A percentile compares a stretch with the other conserved stretches of the same genome.
These are phyloP conservation scores for Pythium folliculosum DNA, from an alignment of 352 stramenopile species.

Conservation along the genomic window DNA sequence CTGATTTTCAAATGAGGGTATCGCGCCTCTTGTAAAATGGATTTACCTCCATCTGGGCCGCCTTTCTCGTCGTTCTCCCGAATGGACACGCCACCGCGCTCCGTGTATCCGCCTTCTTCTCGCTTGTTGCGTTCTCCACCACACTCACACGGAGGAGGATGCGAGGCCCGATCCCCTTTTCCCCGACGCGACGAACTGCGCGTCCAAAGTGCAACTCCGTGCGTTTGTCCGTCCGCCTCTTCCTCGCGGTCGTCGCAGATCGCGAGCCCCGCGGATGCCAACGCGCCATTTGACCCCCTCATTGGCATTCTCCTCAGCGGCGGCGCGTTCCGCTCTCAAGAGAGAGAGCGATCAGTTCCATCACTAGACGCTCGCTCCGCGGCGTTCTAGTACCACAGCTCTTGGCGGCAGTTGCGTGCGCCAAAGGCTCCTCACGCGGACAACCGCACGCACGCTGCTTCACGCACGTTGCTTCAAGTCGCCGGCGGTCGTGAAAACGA, in stretches of 20 bases:
- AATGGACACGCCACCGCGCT: too few relatives aligned
- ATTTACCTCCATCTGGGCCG: too few relatives aligned
- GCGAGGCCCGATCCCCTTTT: background rate
- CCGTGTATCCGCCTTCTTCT: background rate
- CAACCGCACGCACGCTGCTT: background rate
- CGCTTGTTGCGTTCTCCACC: too few relatives aligned
- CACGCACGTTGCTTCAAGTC: background rate
- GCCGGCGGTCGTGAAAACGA: background rate
- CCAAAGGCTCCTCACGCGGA: too few relatives aligned
- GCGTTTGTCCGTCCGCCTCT: background rate
- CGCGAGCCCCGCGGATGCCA: too few relatives aligned
- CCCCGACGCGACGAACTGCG: background rate
- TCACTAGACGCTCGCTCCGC: background rate
- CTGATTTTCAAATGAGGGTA: too few relatives aligned
- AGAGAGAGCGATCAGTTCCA: background rate
- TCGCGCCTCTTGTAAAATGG: too few relatives aligned
- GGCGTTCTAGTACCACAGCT: too few relatives aligned
- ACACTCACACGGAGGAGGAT: background rate
- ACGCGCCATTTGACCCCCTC: too few relatives aligned
- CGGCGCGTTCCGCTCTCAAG: background rate
- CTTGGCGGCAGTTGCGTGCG: too few relatives aligned
- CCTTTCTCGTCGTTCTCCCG: too few relatives aligned
- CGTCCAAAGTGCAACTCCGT: background rate
- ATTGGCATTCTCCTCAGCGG: background rate
- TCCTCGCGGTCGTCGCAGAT: background rate